Evolutionary conservation across 352 stramenopile species (phyloP).

Genomic region (Phytophthora foliorum): DNA sequence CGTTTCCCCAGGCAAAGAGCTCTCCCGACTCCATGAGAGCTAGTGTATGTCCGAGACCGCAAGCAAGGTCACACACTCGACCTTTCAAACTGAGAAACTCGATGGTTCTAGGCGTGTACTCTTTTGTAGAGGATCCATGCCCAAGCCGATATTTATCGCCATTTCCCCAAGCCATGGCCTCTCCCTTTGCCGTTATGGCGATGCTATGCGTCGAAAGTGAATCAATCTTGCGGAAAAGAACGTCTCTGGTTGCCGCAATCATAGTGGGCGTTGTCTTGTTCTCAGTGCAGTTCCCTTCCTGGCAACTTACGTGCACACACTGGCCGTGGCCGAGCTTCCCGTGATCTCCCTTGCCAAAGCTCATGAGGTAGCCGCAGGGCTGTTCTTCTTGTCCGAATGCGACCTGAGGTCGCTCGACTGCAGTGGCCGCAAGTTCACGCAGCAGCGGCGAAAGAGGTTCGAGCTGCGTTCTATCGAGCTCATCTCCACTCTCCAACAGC

Average conservation of each 20-base stretch:
- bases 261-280: conserved; percentile 82
- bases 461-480: conserved; percentile 32
- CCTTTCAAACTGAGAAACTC: conserved; percentile 72
- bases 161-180: conserved; percentile 86
- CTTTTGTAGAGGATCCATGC: conserved; percentile 76
- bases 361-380: conserved; percentile 69
- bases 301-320: conserved; percentile 68
- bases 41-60: conserved; percentile 74
- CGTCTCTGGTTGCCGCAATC: conserved; percentile 59
- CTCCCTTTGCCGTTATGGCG: conserved; percentile 68
- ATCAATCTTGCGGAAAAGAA: conserved; percentile 76
- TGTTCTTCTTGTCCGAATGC: conserved; percentile 41
- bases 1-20: conserved; percentile 88
- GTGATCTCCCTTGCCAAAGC: conserved; percentile 88
- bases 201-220: conserved; percentile 88
- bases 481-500: conserved; percentile 40
- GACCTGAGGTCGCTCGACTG: conserved; percentile 31
- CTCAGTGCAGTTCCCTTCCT: conserved; percentile 85
- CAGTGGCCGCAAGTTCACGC: conserved; percentile 46
- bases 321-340: conserved; percentile 85
- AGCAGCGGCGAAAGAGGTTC: conserved; percentile 47
- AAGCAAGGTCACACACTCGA: conserved; percentile 65
- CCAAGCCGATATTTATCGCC: conserved; percentile 86
- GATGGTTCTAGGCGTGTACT: conserved; percentile 73
- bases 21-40: conserved; percentile 70